Base-by-base conservation (phyloP, 192 early-diverging fungal genomes). In the Glomus cerebriforme region DNA sequence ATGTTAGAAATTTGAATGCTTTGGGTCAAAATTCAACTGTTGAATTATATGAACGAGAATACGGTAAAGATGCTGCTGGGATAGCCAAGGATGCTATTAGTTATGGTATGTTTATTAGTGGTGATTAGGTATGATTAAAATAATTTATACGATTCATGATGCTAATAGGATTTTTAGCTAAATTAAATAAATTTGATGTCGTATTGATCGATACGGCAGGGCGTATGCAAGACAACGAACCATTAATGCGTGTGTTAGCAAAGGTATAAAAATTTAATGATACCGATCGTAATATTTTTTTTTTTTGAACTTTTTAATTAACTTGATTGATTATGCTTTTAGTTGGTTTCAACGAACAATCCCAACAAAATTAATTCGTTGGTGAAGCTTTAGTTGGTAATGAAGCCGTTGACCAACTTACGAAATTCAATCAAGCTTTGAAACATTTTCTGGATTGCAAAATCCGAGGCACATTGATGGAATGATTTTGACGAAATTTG, bases 161-260 rank as follows among this genome's bases (percentile, higher is more conserved):
- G n/a, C n/a, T n/a, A n/a, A n/a, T n/a, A n/a, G n/a, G 2, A 35
- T 35, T 35, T 7, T 80, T 81, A 81, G 95, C 93, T 13, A 91
- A 90, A 19, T 67, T 81, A 58, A 88, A 93, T 62, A 85, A 83
- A 1, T 96, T 92, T 81, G 96, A 98, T 84, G 96, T 97, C 10
- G 96, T 97, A 15, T 85, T 98, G 32, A 93, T 98, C 45, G 97
- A 97, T 80, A 98, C 97, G 6, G 97, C 96, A 7, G 97, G 96
- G 1, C 90, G 97, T 49, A 98, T 98, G 97, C 96, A 97, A 83
- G 97, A 98, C 80, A 98, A 97, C 78, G 97, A 97, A 85, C 97
- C 97, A 9, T 82, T 98, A 80, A 98, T 98, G 97, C 90, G 97
- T 24, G 94, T 95, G 0, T 86, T 98, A 72, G 92, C 96, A 32